Conservation (phyloP, 768 basidiomycete species). For the Pulveroboletus sp. region DNA sequence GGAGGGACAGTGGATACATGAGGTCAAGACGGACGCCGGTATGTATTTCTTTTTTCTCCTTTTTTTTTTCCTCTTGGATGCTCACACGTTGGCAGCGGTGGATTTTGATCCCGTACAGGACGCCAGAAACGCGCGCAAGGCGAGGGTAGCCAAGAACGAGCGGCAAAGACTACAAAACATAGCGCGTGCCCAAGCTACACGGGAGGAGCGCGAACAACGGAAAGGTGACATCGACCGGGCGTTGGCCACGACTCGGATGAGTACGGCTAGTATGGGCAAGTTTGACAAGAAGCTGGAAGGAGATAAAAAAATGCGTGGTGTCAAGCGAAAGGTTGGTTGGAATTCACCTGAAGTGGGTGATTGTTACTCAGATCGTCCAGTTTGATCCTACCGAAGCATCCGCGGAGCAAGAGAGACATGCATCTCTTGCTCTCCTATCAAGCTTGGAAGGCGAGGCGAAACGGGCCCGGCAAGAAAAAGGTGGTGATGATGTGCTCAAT, state of each 20-base stretch:
- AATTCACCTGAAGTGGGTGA: background rate
- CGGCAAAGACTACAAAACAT: constrained; percentile 69
- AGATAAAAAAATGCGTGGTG: constrained; percentile 80
- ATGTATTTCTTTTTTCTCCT: constrained; percentile 23
- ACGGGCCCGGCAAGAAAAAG: constrained; percentile 42
- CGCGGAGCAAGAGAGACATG: constrained; percentile 59
- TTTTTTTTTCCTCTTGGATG: no score
- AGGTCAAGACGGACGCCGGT: constrained; percentile 87
- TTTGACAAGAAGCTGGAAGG: constrained; percentile 90
- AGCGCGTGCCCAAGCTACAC: constrained; percentile 46
- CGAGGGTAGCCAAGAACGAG: constrained; percentile 79
- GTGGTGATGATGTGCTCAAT: constrained; percentile 60
- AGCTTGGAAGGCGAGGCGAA: constrained; percentile 71
- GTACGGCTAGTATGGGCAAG: constrained; percentile 93
- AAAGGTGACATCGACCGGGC: constrained; percentile 74
- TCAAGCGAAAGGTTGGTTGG: constrained; percentile 82
- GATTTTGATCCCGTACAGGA: constrained; percentile 76
- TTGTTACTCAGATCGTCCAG: constrained; percentile 35
- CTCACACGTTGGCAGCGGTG: constrained; percentile 44
- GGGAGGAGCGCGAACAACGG: constrained; percentile 42
- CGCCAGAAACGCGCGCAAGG: constrained; percentile 76
- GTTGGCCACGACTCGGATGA: constrained; percentile 67
- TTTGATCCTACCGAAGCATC: constrained; percentile 81
- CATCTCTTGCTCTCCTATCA: constrained; percentile 70
- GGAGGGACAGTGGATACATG: constrained; percentile 88